Evolutionary conservation across 805 yeast species (phyloP).

Genomic region (Candida arabinofermentans): DNA sequence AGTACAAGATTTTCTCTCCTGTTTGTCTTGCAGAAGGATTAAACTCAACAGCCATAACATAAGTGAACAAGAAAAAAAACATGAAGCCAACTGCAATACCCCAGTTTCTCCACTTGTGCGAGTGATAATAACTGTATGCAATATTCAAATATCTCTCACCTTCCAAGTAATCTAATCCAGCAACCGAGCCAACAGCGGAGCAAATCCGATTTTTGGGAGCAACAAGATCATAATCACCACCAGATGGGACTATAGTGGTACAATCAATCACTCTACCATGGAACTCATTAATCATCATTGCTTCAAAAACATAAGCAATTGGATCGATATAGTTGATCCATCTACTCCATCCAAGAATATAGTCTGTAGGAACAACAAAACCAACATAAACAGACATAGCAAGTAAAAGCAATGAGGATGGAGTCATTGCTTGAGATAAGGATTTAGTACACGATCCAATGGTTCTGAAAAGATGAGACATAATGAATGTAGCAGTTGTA

Average conservation of each 20-base stretch:
- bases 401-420: slow-evolving; percentile 47
- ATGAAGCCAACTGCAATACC: slow-evolving; percentile 58
- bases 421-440: slow-evolving; percentile 53
- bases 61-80: slow-evolving; percentile 48
- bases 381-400: slow-evolving; percentile 51
- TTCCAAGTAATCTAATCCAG: slow-evolving; percentile 45
- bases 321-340: slow-evolving; percentile 65
- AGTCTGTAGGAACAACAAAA: slow-evolving; percentile 52
- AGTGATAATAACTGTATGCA: slow-evolving; percentile 46
- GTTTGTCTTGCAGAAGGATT: slow-evolving; percentile 54
- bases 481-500: slow-evolving; percentile 40
- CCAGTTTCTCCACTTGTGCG: slow-evolving; percentile 75
- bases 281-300: slow-evolving; percentile 54
- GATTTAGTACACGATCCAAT: slow-evolving; percentile 47
- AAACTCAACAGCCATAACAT: slow-evolving; percentile 48
- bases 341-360: slow-evolving; percentile 60
- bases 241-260: slow-evolving; percentile 38
- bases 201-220: slow-evolving; percentile 13
- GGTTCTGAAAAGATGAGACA: slow-evolving; percentile 54
- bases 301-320: slow-evolving; percentile 51
- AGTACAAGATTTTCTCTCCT: slow-evolving; percentile 60
- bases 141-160: slow-evolving; percentile 52
- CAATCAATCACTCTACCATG: slow-evolving; percentile 41
- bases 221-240: slow-evolving; percentile 20
- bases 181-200: slow-evolving; percentile 46